phyloP scores from a whole-genome alignment of 169 alveolate genomes.

The Eimeria praecox region DNA sequence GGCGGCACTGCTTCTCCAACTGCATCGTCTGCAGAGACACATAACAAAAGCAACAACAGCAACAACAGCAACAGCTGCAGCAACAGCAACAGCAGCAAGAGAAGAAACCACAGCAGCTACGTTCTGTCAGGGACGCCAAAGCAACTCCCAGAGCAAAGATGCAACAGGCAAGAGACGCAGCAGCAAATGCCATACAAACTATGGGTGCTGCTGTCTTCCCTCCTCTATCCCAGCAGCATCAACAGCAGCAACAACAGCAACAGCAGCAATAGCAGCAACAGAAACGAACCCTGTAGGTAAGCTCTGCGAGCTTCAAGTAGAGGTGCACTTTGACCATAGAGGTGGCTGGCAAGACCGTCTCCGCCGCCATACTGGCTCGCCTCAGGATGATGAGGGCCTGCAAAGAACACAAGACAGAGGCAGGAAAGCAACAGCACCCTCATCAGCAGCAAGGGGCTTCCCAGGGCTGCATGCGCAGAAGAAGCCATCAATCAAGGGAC shows the following conservation, averaged over 20 bases:
- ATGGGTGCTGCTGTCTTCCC: background rate
- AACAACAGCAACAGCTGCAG: background rate
- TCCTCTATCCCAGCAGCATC: no score
- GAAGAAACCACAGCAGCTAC: background rate
- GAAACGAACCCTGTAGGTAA: constrained; percentile 83
- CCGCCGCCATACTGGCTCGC: constrained; percentile 91
- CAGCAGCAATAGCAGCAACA: no score
- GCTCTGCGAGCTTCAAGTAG: constrained; percentile 89
- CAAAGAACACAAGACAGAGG: background rate
- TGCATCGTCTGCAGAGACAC: constrained; percentile 49
- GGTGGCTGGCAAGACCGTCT: constrained; percentile 90
- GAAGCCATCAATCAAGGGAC: background rate
- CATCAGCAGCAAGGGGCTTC: background rate
- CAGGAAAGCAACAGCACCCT: background rate
- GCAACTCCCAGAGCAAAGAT: background rate
- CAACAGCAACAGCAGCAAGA: constrained; percentile 18
- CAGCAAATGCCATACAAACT: background rate
- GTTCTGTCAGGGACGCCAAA: no score
- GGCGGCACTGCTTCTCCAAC: constrained; percentile 65
- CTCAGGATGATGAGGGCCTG: constrained; percentile 86
- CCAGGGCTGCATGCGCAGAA: background rate
- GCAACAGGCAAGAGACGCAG: background rate
- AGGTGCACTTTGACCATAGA: constrained; percentile 92
- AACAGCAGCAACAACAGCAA: no score
- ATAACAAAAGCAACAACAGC: constrained; percentile 15